Base-by-base conservation (phyloP, 164 flowering plant genomes). In the Pachysandra terminalis region DNA sequence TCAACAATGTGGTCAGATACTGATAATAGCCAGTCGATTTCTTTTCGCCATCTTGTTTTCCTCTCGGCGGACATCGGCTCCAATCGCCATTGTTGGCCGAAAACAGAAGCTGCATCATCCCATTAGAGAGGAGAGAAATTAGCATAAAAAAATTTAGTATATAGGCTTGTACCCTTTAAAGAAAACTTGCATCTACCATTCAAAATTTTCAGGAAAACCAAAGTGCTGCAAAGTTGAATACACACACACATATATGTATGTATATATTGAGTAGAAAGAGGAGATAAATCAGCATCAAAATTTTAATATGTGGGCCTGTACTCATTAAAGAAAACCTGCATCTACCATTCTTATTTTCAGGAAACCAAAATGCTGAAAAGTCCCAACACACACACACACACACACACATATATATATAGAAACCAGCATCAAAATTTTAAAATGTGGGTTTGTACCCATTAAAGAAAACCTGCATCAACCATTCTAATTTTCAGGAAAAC, bases 1-100 rank as follows among this genome's bases (percentile, higher is more conserved):
- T 94, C 95, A 63, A 94, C 98, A 73, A 91, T 84, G 80, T 91
- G 87, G 79, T 94, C 98, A 0, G 96, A 81, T 23, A 91, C 98
- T 56, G 97, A 90, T 75, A 94, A 78, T 48, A 91, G 85, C 97
- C 96, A 94, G 24, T 84, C 94, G 9, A 89, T 84, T 80, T 94
- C 98, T 73, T 76, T 91, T 69, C 82, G 85, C 98, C 98, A 94
- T 71, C 85, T 82, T 28, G 80, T 67, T 75, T 84, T 91, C 69
- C 81, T 84, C 21, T 87, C 98, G 5, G 73, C 67, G 53, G 91
- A 40, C 95, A 94, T 87, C 0, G 98, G 95, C 79, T 91, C 95
- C 55, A 94, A 74, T 66, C 82, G 85, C 68, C 57, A 57, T 73
- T 85, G 88, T 63, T 94, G 97, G 49, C 96, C 97, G 59, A 94